These are phyloP conservation scores for Coniochaeta pulveracea DNA, from an alignment of 2,329 filamentous ascomycete genomes.

Conservation along the genomic window DNA sequence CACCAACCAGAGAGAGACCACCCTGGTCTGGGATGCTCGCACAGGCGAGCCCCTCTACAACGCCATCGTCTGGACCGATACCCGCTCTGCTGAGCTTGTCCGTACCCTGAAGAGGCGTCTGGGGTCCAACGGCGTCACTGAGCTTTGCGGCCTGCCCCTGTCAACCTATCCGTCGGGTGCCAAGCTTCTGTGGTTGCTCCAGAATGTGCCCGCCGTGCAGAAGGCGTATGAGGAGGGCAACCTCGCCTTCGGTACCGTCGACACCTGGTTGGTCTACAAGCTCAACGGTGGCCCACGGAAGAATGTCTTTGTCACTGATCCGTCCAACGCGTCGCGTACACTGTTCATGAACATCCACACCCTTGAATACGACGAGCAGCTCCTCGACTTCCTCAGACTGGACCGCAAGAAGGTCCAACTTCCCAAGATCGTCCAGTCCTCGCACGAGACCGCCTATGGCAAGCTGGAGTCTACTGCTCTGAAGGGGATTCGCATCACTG, in stretches of 20 bases:
- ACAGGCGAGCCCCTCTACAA: conserved; percentile 71
- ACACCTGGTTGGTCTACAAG: conserved; percentile 72
- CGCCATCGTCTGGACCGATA: conserved; percentile 79
- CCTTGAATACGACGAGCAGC: conserved; percentile 60
- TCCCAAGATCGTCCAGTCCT: conserved; percentile 68
- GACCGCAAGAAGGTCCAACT: conserved; percentile 58
- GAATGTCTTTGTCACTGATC: conserved; percentile 63
- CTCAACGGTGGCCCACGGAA: conserved; percentile 59
- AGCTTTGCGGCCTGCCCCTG: conserved; percentile 64
- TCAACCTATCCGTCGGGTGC: conserved; percentile 75
- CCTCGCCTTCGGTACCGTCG: conserved; percentile 69
- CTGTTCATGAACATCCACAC: conserved; percentile 82
- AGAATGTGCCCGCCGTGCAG: conserved; percentile 54
- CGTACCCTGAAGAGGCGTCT: conserved; percentile 57
- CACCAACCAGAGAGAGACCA: conserved; percentile 77
- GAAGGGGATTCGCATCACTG: conserved; percentile 59
- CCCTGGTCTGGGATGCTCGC: conserved; percentile 66
- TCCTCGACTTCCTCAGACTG: conserved; percentile 65
- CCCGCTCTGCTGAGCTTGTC: conserved; percentile 60
- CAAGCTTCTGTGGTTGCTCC: conserved; percentile 68
- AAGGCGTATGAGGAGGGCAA: conserved; percentile 60
- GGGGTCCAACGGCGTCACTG: conserved; percentile 54
- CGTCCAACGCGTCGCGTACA: conserved; percentile 72
- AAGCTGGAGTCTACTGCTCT: conserved; percentile 47
- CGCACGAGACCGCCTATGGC: conserved; percentile 59